phyloP scores from a whole-genome alignment of 1,139 yeast species.

The Debaryomyces coudertii region DNA sequence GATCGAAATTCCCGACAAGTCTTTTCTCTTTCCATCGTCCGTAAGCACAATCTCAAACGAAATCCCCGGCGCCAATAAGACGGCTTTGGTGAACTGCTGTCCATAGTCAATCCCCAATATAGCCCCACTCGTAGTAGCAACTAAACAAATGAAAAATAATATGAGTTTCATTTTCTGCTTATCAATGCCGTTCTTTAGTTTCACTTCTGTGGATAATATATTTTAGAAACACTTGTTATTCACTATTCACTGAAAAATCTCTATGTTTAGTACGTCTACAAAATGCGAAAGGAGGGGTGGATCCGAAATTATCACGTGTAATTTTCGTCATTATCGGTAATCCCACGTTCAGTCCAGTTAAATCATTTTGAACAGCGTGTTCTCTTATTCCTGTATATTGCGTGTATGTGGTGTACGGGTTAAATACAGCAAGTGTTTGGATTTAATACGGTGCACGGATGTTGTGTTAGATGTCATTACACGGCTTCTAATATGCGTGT shows the following conservation, averaged over 20 bases:
- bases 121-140: constrained; percentile 47
- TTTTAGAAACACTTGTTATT: background rate
- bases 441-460: background rate
- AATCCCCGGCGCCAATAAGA: constrained; percentile 86
- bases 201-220: background rate
- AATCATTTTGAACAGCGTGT: constrained; percentile 1
- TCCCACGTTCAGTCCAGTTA: background rate
- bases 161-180: constrained; percentile 12
- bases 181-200: background rate
- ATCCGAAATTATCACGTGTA: constrained; percentile 1
- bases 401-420: no score
- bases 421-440: background rate
- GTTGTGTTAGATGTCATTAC: background rate
- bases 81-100: constrained; percentile 84
- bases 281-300: constrained; percentile 8
- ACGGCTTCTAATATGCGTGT: background rate
- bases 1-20: constrained; percentile 74
- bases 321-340: background rate
- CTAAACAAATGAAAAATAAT: constrained; percentile 16
- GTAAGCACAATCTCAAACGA: constrained; percentile 87
- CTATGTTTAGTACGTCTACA: background rate
- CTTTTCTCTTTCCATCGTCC: constrained; percentile 90
- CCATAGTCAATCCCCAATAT: constrained; percentile 90
- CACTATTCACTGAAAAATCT: background rate
- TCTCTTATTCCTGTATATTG: background rate